Conservation (phyloP, 2,329 filamentous ascomycete genomes). For the Cladophialophora yegresii region DNA sequence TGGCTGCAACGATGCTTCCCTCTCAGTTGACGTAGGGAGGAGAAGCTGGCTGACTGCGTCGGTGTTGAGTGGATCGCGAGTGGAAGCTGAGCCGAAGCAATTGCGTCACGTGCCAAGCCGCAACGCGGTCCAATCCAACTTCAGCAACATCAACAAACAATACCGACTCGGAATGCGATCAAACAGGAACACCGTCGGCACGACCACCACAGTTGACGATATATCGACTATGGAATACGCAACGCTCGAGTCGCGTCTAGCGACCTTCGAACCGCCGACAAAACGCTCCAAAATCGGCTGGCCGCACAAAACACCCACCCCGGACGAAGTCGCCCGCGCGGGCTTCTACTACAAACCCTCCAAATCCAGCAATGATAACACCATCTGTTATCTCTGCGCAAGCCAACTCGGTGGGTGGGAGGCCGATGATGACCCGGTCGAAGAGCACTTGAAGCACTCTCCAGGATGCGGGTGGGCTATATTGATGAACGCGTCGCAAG, state of each 20-base stretch:
- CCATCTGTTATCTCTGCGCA: slow-evolving; percentile 82
- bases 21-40: neutral
- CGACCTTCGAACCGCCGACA: slow-evolving; percentile 70
- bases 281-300: slow-evolving; percentile 65
- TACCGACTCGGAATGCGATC: neutral
- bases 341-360: slow-evolving; percentile 88
- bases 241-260: slow-evolving; percentile 74
- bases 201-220: neutral
- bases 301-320: slow-evolving; percentile 72
- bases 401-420: slow-evolving; percentile 92
- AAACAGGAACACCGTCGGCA: neutral
- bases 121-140: slow-evolving; percentile 11
- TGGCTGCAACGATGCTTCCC: neutral
- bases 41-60: neutral
- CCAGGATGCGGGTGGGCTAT: slow-evolving; percentile 85
- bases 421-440: slow-evolving; percentile 75
- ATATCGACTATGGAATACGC: slow-evolving; percentile 38
- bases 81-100: slow-evolving; percentile 6
- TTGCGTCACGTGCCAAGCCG: slow-evolving; percentile 10
- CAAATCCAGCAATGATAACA: slow-evolving; percentile 77
- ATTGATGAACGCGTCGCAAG: slow-evolving; percentile 62
- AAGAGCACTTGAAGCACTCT: slow-evolving; percentile 83
- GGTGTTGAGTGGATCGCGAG: neutral
- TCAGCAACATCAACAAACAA: slow-evolving; percentile 22
- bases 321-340: slow-evolving; percentile 78